Base-by-base conservation (phyloP, 164 flowering plant species). In the Umbilicus rupestris region DNA sequence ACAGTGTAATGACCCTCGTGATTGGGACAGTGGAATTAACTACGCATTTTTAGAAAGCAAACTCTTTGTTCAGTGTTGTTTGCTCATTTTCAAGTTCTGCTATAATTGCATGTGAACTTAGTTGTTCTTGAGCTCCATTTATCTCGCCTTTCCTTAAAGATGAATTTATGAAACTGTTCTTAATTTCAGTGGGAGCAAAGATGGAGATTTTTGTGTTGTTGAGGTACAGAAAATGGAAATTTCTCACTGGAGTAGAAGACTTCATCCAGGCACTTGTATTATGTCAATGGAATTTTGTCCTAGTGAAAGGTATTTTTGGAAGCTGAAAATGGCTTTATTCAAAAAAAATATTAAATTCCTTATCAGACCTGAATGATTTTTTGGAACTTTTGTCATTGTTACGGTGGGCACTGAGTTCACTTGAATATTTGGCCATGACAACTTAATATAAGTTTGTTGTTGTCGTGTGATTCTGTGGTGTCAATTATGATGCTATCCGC, bases 171-270 rank as follows among this genome's bases (percentile, higher is more conserved):
- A n/a, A 28, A 12, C 24, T 35, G 22, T 10, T 35, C 5, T 29
- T 59, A 59, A 57, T 63, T 59, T 24, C 60, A 95, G 99, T 72
- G 99, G 96, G 70, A 91, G 99, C 85, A 85, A 80, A 77, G 97
- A 95, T 78, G 99, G 99, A 39, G 96, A 95, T 73, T 29, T 91
- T 22, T 85, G 85, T 76, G 92, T 89, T 15, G 92, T 83, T 63
- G 88, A 88, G 64, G 96, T 95, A 26, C 84, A 85, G 78, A 88
- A 79, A 72, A 95, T 91, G 99, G 87, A 81, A 71, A 66, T 88
- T 60, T 39, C 77, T 77, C 97, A 91, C 69, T 76, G 73, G 83
- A 88, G 92, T 70, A 95, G 79, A 80, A 83, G 89, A 83, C 89
- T 88, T 73, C 97, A 91, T 73, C 85, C 77, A 62, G 97, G 97